Base-by-base conservation (phyloP, 2,329 filamentous ascomycete genomes). In the Colletotrichum tanaceti region DNA sequence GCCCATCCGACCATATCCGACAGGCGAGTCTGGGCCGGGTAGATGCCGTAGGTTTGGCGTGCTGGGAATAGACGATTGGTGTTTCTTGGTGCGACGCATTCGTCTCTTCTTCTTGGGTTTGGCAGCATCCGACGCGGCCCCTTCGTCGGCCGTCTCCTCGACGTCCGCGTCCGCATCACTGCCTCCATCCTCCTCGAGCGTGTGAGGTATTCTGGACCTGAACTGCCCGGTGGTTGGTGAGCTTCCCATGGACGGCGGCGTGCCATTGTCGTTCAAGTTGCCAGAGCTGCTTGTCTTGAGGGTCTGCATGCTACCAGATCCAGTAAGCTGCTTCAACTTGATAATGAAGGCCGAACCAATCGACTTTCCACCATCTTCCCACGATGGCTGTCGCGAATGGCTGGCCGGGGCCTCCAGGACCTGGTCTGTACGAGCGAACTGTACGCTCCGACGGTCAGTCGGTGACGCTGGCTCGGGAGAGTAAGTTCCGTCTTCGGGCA, bases 141-240 rank as follows among this genome's bases (percentile, higher is more conserved):
- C 86, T 75, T 97, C 94, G 60, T 94, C 93, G 0, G 90, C 92
- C 52, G 93, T 97, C 76, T 96, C 93, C 76, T 97, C 94, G 1
- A 91, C 93, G 77, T 96, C 93, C 0, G 91, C 90, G 74, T 92
- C 90, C 16, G 85, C 89, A 77, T 94, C 93, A 76, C 89, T 92
- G 22, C 88, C 89, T 16, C 43, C 66, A 20, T 86, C 85, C 71
- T 87, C 86, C 49, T 81, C 79, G 63, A 89, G 77, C 1, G 85
- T 87, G 22, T 85, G 82, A 11, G 86, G 86, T 71, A 88, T 82
- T 65, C 83, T 82, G 54, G 83, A 80, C 38, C 81, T 80, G 24
- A 78, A 74, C 46, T 85, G 82, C 2, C 79, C 75, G 7, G 79
- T 74, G 1, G 81, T 82, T 2, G 88, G 86, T 13, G 87, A 87